phyloP scores from a whole-genome alignment of 2,329 filamentous ascomycete genomes.

The Chaetomium strumarium region DNA sequence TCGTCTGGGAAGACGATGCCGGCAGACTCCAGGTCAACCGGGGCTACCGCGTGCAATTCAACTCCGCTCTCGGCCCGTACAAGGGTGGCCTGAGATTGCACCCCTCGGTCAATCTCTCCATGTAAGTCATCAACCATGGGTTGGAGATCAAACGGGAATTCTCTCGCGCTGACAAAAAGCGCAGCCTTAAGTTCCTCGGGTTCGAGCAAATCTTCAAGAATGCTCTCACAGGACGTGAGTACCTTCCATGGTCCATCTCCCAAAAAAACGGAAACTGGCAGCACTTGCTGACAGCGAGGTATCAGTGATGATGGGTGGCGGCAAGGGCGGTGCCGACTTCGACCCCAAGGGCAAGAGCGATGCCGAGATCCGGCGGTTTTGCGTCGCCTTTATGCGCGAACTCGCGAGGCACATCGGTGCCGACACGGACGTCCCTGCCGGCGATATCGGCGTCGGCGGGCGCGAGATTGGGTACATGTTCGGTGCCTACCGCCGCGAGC shows the following conservation, averaged over 20 bases:
- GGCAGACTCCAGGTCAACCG: slow-evolving; percentile 86
- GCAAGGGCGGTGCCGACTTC: slow-evolving; percentile 96
- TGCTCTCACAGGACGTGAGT: slow-evolving; percentile 87
- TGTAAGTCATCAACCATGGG: slow-evolving; percentile 34
- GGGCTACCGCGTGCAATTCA: slow-evolving; percentile 96
- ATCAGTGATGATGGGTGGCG: slow-evolving; percentile 86
- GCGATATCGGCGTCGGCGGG: slow-evolving; percentile 89
- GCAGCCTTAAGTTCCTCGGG: slow-evolving; percentile 84
- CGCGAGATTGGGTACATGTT: slow-evolving; percentile 95
- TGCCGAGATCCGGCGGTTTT: slow-evolving; percentile 96
- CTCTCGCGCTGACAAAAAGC: slow-evolving; percentile 1
- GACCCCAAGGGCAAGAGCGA: slow-evolving; percentile 98
- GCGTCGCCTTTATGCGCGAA: slow-evolving; percentile 92
- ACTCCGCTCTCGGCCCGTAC: slow-evolving; percentile 94
- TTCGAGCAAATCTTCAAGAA: slow-evolving; percentile 99
- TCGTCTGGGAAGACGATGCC: slow-evolving; percentile 94
- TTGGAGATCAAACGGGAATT: background rate
- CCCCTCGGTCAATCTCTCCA: slow-evolving; percentile 73
- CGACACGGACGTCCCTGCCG: slow-evolving; percentile 92
- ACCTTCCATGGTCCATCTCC: background rate
- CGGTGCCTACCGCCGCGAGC: slow-evolving; percentile 82
- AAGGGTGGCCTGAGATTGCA: slow-evolving; percentile 97
- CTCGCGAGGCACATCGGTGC: slow-evolving; percentile 93
- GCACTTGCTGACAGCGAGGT: slow-evolving; percentile 22
- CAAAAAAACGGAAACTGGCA: slow-evolving; percentile 12